Percentiles rank a stretch among this genome's conserved stretches.
These are phyloP conservation scores for Suillus bovinus DNA, from an alignment of 768 basidiomycete genomes.

Conservation along the genomic window DNA sequence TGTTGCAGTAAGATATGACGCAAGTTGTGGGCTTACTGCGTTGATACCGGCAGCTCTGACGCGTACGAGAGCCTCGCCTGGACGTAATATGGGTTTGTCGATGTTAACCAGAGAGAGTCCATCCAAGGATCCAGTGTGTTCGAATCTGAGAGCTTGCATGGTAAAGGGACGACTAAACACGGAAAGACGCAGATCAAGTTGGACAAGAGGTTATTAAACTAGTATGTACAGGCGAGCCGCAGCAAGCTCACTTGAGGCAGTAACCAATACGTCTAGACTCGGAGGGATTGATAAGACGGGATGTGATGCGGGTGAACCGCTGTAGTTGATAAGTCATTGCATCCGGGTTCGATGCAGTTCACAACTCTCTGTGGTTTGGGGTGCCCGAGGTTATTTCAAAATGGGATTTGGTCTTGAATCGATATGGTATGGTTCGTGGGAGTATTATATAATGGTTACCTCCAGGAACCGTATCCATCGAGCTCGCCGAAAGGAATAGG, in stretches of 20 bases:
- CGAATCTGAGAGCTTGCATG: slow-evolving; percentile 36
- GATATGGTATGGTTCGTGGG: no score
- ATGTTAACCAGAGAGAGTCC: slow-evolving; percentile 24
- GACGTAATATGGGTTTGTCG: slow-evolving; percentile 25
- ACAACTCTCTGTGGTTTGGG: no score
- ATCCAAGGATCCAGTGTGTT: slow-evolving; percentile 33
- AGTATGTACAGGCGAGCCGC: background rate
- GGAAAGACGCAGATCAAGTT: no score
- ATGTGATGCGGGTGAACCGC: background rate
- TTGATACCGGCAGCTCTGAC: slow-evolving; percentile 37
- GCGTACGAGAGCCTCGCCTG: slow-evolving; percentile 34
- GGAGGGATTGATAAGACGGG: background rate
- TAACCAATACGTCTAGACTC: background rate
- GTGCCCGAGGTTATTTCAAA: no score
- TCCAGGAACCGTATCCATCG: no score
- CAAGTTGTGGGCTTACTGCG: slow-evolving; percentile 22
- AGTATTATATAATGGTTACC: no score
- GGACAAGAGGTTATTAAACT: background rate
- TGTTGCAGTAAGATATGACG: background rate
- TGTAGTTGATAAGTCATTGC: background rate
- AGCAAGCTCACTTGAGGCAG: background rate
- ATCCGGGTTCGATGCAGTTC: no score
- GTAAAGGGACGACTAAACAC: slow-evolving; percentile 6
- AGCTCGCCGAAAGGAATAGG: no score
- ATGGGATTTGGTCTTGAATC: no score